Percentiles rank a stretch among this genome's conserved stretches.
Conservation (phyloP, 78 protist species). For the Tieghemostelium lacteum region DNA sequence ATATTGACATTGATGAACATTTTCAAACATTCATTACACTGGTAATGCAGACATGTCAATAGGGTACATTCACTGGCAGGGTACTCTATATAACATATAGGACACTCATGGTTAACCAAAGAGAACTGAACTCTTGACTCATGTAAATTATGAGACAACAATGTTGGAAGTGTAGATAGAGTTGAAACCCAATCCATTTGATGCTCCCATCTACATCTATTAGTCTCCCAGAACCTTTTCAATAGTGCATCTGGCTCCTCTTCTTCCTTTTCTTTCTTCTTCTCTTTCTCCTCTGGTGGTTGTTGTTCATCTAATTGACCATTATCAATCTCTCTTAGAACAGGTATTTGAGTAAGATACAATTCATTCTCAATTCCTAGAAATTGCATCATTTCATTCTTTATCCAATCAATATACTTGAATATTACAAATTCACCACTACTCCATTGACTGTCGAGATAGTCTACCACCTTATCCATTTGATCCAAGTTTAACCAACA, state of each 20-base stretch:
- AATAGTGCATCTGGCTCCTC: too few relatives aligned
- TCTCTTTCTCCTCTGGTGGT: too few relatives aligned
- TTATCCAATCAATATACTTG: slow-evolving; percentile 34
- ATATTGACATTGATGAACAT: background rate
- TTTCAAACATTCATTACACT: background rate
- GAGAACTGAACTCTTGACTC: background rate
- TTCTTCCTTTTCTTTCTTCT: too few relatives aligned
- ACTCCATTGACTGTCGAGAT: slow-evolving; percentile 6
- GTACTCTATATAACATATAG: background rate
- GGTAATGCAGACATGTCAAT: background rate
- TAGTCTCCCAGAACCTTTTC: too few relatives aligned
- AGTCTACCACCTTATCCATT: slow-evolving; percentile 5
- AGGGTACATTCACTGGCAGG: background rate
- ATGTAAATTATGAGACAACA: slow-evolving; percentile 22
- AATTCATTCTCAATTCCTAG: background rate
- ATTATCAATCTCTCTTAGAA: background rate
- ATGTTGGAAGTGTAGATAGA: background rate
- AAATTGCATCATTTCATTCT: background rate
- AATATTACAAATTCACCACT: slow-evolving; percentile 16
- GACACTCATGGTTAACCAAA: background rate
- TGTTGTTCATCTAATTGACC: background rate
- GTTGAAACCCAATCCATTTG: slow-evolving; percentile 15
- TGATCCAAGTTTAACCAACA: slow-evolving; percentile 33
- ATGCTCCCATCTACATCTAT: slow-evolving; percentile 1
- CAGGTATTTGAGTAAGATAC: background rate